Percentiles rank a stretch among this genome's conserved stretches.
phyloP scores from a whole-genome alignment of 2,329 filamentous ascomycete genomes.

The Fusarium musae region DNA sequence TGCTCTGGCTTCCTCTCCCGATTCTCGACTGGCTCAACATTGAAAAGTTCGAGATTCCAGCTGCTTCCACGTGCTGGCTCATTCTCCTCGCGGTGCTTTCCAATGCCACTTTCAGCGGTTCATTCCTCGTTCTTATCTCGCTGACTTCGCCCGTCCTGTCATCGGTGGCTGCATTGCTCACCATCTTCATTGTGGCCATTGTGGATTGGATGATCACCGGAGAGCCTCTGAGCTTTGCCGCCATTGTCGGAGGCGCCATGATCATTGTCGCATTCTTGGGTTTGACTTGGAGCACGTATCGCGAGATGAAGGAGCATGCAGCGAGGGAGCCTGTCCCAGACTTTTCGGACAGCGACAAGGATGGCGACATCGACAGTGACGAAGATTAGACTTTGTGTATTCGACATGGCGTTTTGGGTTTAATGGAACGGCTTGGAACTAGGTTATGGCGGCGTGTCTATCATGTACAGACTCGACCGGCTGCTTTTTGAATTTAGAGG shows the following conservation, averaged over 20 bases:
- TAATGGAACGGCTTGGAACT: background rate
- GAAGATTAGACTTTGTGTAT: constrained; percentile 31
- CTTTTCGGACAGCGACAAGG: constrained; percentile 60
- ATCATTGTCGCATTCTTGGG: constrained; percentile 91
- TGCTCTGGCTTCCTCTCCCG: constrained; percentile 93
- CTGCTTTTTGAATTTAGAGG: constrained; percentile 30
- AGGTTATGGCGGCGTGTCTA: background rate
- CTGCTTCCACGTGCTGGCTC: constrained; percentile 80
- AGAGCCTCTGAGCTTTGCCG: constrained; percentile 76
- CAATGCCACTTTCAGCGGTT: constrained; percentile 93
- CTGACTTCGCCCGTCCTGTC: constrained; percentile 92
- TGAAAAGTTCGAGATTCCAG: constrained; percentile 86
- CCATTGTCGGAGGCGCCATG: constrained; percentile 82
- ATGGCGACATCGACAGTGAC: constrained; percentile 53
- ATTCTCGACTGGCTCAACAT: constrained; percentile 81
- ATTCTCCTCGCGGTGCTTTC: constrained; percentile 82
- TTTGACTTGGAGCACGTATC: constrained; percentile 90
- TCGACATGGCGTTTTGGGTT: constrained; percentile 10
- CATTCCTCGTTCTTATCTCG: constrained; percentile 91
- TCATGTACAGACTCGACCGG: constrained; percentile 10
- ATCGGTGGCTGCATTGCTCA: constrained; percentile 91
- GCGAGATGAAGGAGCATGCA: constrained; percentile 89
- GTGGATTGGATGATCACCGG: constrained; percentile 90
- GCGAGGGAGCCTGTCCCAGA: constrained; percentile 64
- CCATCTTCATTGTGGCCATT: constrained; percentile 95